These are phyloP conservation scores for Rutstroemia sp. DNA, from an alignment of 2,329 filamentous ascomycete genomes.

Conservation along the genomic window DNA sequence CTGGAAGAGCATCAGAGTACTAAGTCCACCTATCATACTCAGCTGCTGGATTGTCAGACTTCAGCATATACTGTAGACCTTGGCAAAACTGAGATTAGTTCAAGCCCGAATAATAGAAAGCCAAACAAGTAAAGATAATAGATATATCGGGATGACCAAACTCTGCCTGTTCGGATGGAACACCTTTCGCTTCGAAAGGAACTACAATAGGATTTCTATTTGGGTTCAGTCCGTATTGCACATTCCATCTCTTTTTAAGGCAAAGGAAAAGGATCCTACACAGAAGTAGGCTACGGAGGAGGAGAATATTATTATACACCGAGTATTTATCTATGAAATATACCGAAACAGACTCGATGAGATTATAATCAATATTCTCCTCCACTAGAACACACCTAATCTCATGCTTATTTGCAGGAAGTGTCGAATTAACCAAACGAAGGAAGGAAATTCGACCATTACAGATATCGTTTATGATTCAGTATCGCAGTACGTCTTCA, in stretches of 20 bases:
- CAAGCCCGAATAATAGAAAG: conserved; percentile 60
- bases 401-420: conserved; percentile 21
- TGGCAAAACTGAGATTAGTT: conserved; percentile 40
- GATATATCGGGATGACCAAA: conserved; percentile 62
- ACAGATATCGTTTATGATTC: conserved; percentile 31
- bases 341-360: conserved; percentile 20
- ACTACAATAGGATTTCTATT: conserved; percentile 54
- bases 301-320: conserved; percentile 35
- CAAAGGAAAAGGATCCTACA: conserved; percentile 45
- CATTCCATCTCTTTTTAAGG: conserved; percentile 50
- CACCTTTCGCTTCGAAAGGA: conserved; percentile 59
- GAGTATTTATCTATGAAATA: conserved; percentile 30
- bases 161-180: conserved; percentile 54
- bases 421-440: conserved; percentile 11
- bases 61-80: conserved; percentile 42
- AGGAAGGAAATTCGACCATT: conserved; percentile 23
- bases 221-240: conserved; percentile 53
- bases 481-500: conserved; percentile 29
- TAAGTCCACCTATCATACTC: background rate
- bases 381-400: conserved; percentile 24
- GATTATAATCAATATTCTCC: conserved; percentile 16
- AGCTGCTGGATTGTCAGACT: conserved; percentile 41
- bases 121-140: conserved; percentile 57
- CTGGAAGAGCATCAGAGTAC: conserved; percentile 27
- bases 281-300: conserved; percentile 56